Base-by-base conservation (phyloP, 768 basidiomycete genomes). In the Paxillus involutus region DNA sequence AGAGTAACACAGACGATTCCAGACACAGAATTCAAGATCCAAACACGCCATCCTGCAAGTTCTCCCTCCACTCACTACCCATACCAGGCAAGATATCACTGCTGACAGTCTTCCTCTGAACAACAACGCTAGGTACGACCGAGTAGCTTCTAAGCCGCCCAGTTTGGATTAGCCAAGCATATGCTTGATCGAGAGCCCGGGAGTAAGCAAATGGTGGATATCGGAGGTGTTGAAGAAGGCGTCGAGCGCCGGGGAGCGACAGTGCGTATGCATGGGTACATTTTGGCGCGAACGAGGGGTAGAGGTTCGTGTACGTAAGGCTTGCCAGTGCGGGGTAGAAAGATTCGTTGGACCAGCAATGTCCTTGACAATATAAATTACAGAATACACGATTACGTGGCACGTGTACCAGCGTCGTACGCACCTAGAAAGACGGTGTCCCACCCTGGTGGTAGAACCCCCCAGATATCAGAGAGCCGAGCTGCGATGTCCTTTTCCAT, bases 301-400 rank as follows among this genome's bases (percentile, higher is more conserved):
- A 81, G 17, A 91, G 66, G 24, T 66, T 65, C 32, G 52, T 47
- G 33, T 57, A 53, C 49, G 50, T 10, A 53, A 58, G 55, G 17
- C 41, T 40, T 44, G 66, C 57, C 17, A 77, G 53, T 5, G 81
- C 67, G 3, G 79, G 73, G 36, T 79, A 68, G 52, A 63, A 66
- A 1, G 80, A 69, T 68, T 91, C 88, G 55, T 89, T 74, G 19
- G 87, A 89, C 89, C 89, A 90, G 62, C 88, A 91, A 59, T 91
- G 86, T 7, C 89, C 89, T 90, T 57, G 50, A 46, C 9, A 10
- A 26, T 26, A 26, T 2, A 26, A 13, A 17, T 49, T 16, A 33
- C n/a, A 13, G 21, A 44, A 44, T 26, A 30, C 47, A 60, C 54
- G 37, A 32, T 33, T 43, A 42, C 35, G 44, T 37, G 30, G 49